Base-by-base conservation (phyloP, 345 rosid genomes). In the Eucalyptus rudis region DNA sequence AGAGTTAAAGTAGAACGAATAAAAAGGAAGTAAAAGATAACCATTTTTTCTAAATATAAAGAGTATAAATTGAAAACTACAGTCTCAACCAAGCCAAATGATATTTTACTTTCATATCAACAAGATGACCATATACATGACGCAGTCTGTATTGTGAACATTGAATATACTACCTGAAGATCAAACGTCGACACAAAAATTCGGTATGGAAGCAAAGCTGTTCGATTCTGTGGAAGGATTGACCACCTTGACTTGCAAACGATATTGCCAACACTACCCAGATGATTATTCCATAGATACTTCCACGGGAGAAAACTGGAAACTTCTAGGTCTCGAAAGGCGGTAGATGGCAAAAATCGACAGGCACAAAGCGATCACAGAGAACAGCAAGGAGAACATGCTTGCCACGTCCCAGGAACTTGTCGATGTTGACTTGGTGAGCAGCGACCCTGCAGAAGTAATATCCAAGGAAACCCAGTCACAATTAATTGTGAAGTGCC, bases 401-500 rank as follows among this genome's bases (percentile, higher is more conserved):
- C 97, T 93, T 80, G 94, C 92, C 81, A 93, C 90, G 20, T 92
- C 93, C 90, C 93, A 92, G 45, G 97, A 93, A 64, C 94, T 90
- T 87, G 92, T 87, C 14, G 90, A 88, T 49, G 7, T 86, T 24
- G 95, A 88, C 88, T 88, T 49, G 7, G 90, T 87, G 31, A 93
- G 91, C 56, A 24, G 31, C 25, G 94, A 93, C 86, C 92, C 88
- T 40, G 94, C 94, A 4, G 92, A 81, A 66, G 96, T 89, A 86
- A 96, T 91, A 71, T 97, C 98, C 92, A 98, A 59, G 8, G 94
- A 91, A 40, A 94, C 90, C 99, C 99, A 98, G 86, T 95, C 96
- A 76, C 99, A 98, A 93, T 93, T 92, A 76, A 96, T 92, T 8
- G 97, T 89, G 90, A 94, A 98, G 92, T 98, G 99, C n/a, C 95